Evolutionary conservation across 2,329 filamentous ascomycete genomes (phyloP).

Genomic region (Trichoderma polysporum): DNA sequence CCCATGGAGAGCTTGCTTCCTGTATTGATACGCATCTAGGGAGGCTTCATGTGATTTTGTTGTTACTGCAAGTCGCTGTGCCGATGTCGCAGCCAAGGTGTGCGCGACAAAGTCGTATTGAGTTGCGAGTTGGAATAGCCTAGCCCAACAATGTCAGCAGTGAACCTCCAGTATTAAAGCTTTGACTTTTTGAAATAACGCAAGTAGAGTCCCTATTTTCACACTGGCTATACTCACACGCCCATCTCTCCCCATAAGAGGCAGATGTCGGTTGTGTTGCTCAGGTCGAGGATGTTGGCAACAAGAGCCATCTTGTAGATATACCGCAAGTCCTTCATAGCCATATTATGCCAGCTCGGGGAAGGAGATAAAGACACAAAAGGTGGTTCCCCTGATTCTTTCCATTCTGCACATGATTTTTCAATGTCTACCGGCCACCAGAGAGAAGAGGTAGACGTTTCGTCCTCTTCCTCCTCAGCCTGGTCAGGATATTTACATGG

Average conservation of each 20-base stretch:
- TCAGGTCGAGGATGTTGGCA: conserved; percentile 5
- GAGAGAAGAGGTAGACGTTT: neutral
- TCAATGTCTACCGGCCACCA: conserved; percentile 15
- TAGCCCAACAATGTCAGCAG: neutral
- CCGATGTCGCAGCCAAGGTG: conserved; percentile 8
- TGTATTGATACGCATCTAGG: neutral
- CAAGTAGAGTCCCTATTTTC: neutral
- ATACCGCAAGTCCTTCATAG: conserved; percentile 6
- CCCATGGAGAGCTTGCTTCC: neutral
- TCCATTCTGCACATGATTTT: neutral
- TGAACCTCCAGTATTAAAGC: neutral
- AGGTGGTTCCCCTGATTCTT: neutral
- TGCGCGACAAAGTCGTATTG: conserved; percentile 12
- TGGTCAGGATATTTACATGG: neutral
- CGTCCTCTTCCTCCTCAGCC: neutral
- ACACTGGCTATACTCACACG: neutral
- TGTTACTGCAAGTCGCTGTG: conserved; percentile 10
- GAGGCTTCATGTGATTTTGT: conserved; percentile 11
- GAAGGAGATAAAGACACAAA: neutral
- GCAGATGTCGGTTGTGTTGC: conserved; percentile 3
- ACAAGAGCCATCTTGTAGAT: conserved; percentile 16
- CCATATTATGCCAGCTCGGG: conserved; percentile 13
- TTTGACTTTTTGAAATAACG: neutral
- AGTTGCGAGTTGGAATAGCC: conserved; percentile 7
- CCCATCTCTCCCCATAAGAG: conserved; percentile 14